phyloP scores from a whole-genome alignment of 2,329 filamentous ascomycete species.

The Metarhizium guizhouense region DNA sequence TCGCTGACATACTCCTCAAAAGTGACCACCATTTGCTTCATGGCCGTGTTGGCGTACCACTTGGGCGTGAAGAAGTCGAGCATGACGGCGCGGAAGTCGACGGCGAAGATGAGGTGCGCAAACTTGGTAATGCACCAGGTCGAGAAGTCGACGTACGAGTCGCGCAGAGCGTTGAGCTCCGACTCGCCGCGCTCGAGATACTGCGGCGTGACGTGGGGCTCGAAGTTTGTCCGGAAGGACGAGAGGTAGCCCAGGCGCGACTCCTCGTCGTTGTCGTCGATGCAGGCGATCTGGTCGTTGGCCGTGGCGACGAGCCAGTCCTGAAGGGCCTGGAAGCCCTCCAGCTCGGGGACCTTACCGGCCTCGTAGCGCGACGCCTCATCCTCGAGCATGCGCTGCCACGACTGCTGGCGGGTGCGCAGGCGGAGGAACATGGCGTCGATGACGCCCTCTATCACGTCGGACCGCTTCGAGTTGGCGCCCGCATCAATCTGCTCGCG shows the following conservation, averaged over 20 bases:
- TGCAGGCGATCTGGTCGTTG: constrained; percentile 97
- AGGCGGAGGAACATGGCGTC: constrained; percentile 92
- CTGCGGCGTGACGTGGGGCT: constrained; percentile 67
- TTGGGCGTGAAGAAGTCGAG: constrained; percentile 81
- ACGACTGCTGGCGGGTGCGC: constrained; percentile 71
- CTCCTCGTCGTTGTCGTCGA: constrained; percentile 80
- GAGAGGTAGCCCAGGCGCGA: constrained; percentile 73
- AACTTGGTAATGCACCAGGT: constrained; percentile 89
- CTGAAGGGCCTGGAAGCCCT: constrained; percentile 70
- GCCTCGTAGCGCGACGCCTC: constrained; percentile 68
- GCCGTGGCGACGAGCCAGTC: constrained; percentile 96
- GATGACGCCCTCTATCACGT: constrained; percentile 90
- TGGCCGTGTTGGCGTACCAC: constrained; percentile 81
- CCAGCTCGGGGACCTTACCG: constrained; percentile 43
- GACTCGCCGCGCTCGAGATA: constrained; percentile 67
- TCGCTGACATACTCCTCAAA: constrained; percentile 92
- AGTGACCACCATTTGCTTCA: constrained; percentile 90
- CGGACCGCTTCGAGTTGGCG: constrained; percentile 72
- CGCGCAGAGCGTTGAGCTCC: constrained; percentile 68
- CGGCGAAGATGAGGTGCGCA: constrained; percentile 75
- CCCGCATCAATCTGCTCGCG: constrained; percentile 85
- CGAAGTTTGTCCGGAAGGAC: constrained; percentile 76
- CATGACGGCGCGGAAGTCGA: constrained; percentile 80
- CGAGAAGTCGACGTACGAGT: constrained; percentile 90
- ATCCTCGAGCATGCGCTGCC: constrained; percentile 81